Evolutionary conservation across 768 basidiomycete genomes (phyloP).

Genomic region (Cyathus striatus): DNA sequence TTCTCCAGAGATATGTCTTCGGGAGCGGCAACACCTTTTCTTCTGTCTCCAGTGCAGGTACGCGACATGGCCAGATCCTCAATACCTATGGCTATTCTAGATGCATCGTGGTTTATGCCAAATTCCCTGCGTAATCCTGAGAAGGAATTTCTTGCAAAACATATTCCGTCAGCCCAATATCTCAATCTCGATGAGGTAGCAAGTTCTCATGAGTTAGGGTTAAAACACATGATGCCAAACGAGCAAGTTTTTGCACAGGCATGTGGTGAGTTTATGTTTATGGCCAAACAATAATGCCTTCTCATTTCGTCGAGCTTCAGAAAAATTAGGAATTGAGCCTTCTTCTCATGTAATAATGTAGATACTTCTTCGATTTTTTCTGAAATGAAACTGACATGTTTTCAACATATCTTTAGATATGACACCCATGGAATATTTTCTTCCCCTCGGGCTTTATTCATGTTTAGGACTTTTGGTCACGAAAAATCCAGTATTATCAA

Average conservation of each 20-base stretch:
- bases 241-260: constrained; percentile 66
- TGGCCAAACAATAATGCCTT: too few species aligned
- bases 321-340: constrained; percentile 65
- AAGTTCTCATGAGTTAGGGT: constrained; percentile 65
- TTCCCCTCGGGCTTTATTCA: constrained; percentile 88
- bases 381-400: too few species aligned
- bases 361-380: constrained; percentile 13
- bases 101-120: constrained; percentile 95
- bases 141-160: constrained; percentile 63
- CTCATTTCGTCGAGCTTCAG: too few species aligned
- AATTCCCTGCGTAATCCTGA: constrained; percentile 65
- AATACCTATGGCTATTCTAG: constrained; percentile 45
- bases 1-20: constrained; percentile 31
- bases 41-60: constrained; percentile 48
- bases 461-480: constrained; percentile 92
- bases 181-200: constrained; percentile 81
- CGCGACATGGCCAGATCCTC: constrained; percentile 28
- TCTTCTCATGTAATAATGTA: constrained; percentile 82
- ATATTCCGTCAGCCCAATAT: constrained; percentile 69
- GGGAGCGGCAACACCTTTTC: constrained; percentile 34
- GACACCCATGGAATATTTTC: constrained; percentile 91
- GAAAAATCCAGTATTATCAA: constrained; percentile 80
- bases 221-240: constrained; percentile 94
- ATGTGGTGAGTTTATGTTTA: constrained; percentile 54
- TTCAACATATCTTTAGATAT: constrained; percentile 50